These are phyloP conservation scores for Leonotis leonurus DNA, from an alignment of 257 asterid genomes.

Conservation along the genomic window DNA sequence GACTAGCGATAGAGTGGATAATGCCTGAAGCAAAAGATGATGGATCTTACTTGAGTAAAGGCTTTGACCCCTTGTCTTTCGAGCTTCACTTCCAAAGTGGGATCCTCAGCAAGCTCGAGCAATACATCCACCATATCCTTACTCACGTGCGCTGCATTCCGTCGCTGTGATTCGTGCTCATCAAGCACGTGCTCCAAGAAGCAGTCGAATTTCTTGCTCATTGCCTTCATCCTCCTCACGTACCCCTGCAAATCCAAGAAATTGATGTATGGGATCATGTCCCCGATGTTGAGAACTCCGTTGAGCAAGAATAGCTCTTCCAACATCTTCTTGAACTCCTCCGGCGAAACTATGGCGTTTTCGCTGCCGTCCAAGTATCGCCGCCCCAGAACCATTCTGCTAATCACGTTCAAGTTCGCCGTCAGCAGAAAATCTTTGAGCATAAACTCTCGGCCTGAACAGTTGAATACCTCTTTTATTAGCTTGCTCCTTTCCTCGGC, in stretches of 20 bases:
- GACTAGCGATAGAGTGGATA: too few relatives aligned
- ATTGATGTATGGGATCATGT: slow-evolving; percentile 34
- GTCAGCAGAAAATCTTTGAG: slow-evolving; percentile 28
- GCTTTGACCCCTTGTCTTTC: slow-evolving; percentile 52
- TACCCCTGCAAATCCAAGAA: slow-evolving; percentile 58
- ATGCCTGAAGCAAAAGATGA: too few relatives aligned
- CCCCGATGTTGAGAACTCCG: slow-evolving; percentile 46
- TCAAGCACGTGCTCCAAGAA: slow-evolving; percentile 37
- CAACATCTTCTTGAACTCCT: slow-evolving; percentile 40
- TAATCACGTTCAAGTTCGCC: slow-evolving; percentile 35
- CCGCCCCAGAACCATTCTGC: slow-evolving; percentile 47
- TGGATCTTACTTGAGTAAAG: slow-evolving; percentile 23
- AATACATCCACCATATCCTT: slow-evolving; percentile 47
- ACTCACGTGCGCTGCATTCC: not conserved
- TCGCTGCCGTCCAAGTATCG: slow-evolving; percentile 1
- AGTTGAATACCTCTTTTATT: not conserved
- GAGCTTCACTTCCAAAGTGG: slow-evolving; percentile 41
- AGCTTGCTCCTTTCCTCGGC: slow-evolving; percentile 27
- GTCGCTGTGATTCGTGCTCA: slow-evolving; percentile 29
- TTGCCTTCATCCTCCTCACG: slow-evolving; percentile 45
- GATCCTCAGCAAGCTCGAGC: slow-evolving; percentile 43
- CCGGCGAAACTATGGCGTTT: slow-evolving; percentile 22
- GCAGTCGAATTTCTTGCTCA: slow-evolving; percentile 41
- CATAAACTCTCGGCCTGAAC: slow-evolving; percentile 3
- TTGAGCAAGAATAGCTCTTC: slow-evolving; percentile 39